Conservation (phyloP, 2,329 filamentous ascomycete genomes). For the Claviceps arundinis region DNA sequence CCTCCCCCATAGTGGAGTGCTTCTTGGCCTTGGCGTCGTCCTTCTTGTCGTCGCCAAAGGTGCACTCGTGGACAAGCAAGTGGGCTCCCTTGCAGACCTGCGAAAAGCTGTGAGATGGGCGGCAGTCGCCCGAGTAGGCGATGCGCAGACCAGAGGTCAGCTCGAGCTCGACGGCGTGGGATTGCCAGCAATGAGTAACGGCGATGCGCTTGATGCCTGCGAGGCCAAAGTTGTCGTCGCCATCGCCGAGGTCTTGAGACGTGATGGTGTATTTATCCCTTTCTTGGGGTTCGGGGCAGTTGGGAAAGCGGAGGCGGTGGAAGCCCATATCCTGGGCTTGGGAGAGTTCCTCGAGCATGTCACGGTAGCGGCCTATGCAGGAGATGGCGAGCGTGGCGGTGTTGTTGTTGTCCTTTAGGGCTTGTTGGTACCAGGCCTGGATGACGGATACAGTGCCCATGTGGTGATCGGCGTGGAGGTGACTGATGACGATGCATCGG, state of each 20-base stretch:
- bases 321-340: slow-evolving; percentile 66
- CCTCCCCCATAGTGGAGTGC: slow-evolving; percentile 80
- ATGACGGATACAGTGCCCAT: slow-evolving; percentile 74
- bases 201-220: slow-evolving; percentile 48
- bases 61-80: slow-evolving; percentile 87
- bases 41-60: slow-evolving; percentile 75
- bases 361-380: slow-evolving; percentile 56
- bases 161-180: slow-evolving; percentile 64
- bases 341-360: slow-evolving; percentile 69
- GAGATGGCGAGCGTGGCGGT: slow-evolving; percentile 46
- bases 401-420: slow-evolving; percentile 18
- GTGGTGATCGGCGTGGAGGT: slow-evolving; percentile 93
- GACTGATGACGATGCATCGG: slow-evolving; percentile 80
- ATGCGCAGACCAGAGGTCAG: slow-evolving; percentile 73
- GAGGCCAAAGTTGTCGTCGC: slow-evolving; percentile 47
- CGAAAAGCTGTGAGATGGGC: slow-evolving; percentile 60
- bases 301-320: slow-evolving; percentile 30
- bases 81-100: slow-evolving; percentile 61
- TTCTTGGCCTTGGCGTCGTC: slow-evolving; percentile 76
- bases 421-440: slow-evolving; percentile 60
- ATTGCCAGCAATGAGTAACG: slow-evolving; percentile 68
- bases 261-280: slow-evolving; percentile 19
- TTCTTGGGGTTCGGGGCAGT: slow-evolving; percentile 11
- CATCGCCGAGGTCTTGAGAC: slow-evolving; percentile 24
- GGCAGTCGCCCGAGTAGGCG: slow-evolving; percentile 88